These are phyloP conservation scores for Gymnopilus dilepis DNA, from an alignment of 768 basidiomycete species.

Conservation along the genomic window DNA sequence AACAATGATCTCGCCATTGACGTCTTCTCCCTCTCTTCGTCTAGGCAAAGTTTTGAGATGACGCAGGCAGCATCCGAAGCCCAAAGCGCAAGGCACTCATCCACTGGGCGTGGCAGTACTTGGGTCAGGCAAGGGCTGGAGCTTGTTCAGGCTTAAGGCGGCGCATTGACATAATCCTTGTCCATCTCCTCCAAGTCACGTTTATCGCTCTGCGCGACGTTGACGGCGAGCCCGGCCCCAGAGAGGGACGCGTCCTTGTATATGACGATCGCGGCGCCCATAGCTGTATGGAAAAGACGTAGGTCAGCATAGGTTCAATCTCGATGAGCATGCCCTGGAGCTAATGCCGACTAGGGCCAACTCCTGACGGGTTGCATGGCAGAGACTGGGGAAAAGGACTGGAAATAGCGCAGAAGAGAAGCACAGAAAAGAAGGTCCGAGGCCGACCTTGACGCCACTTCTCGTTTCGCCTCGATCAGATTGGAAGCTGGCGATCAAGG, in stretches of 20 bases:
- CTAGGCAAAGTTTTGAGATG: too few species aligned
- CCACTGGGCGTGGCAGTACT: too few species aligned
- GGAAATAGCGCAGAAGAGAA: not conserved
- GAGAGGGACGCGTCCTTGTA: constrained; percentile 9
- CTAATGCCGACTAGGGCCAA: not conserved
- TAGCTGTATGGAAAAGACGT: not conserved
- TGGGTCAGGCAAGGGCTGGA: not conserved
- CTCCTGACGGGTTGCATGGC: not conserved
- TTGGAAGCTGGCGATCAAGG: too few species aligned
- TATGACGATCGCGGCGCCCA: constrained; percentile 3
- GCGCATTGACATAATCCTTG: not conserved
- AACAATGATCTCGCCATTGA: too few species aligned
- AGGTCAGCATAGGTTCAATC: not conserved
- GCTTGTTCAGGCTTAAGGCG: constrained; percentile 1
- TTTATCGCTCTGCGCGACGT: constrained; percentile 19
- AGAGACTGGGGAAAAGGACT: not conserved
- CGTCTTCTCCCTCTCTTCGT: too few species aligned
- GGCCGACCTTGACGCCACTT: too few species aligned
- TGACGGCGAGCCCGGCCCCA: constrained; percentile 18
- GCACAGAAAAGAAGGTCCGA: too few species aligned
- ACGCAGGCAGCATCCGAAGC: too few species aligned
- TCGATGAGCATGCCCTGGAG: too few species aligned
- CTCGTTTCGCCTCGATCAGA: not conserved
- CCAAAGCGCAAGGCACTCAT: too few species aligned
- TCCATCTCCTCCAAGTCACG: constrained; percentile 17